Evolutionary conservation across 495 filamentous ascomycete species (phyloP).

Genomic region (Neurospora africana): DNA sequence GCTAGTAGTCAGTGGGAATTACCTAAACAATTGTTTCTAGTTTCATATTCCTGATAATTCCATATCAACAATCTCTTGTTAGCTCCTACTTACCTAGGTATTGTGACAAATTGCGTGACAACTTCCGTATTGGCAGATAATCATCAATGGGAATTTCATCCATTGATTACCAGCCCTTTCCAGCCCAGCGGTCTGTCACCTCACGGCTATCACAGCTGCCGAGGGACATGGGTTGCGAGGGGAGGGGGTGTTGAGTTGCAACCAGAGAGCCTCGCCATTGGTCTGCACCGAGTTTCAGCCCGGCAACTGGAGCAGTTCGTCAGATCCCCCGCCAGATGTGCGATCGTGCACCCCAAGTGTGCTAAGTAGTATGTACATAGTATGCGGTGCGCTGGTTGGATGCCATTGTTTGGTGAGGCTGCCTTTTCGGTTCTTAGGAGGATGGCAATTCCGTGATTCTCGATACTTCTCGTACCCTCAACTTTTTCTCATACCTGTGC

Average conservation of each 20-base stretch:
- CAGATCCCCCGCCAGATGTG: neutral
- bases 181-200: neutral
- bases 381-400: neutral
- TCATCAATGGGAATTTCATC: neutral
- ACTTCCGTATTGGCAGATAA: neutral
- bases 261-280: neutral
- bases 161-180: neutral
- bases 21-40: neutral
- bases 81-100: neutral
- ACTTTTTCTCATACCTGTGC: neutral
- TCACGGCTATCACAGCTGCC: too few relatives aligned
- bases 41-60: neutral
- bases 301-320: neutral
- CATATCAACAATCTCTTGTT: neutral
- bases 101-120: neutral
- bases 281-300: neutral
- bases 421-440: neutral
- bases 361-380: neutral
- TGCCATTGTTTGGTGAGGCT: neutral
- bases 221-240: too few relatives aligned
- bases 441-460: neutral
- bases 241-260: neutral
- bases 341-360: neutral
- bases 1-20: neutral
- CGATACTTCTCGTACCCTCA: neutral